Percentiles rank a stretch among this genome's conserved stretches.
Evolutionary conservation across 805 yeast species (phyloP).

Genomic region (Blastobotrys parvus): DNA sequence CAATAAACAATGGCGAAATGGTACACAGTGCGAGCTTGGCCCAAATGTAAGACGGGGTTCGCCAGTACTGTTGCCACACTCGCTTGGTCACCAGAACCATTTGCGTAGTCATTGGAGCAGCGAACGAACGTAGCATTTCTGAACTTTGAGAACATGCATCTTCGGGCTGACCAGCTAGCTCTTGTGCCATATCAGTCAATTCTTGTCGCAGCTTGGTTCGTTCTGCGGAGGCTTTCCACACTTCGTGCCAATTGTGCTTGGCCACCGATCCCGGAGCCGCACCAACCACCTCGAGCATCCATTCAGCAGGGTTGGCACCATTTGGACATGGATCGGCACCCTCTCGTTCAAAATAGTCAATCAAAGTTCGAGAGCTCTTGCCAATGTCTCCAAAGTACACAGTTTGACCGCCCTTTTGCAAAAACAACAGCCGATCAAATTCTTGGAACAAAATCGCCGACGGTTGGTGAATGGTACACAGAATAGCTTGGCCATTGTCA

Average conservation of each 20-base stretch:
- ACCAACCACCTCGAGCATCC: constrained; percentile 68
- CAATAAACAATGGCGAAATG: constrained; percentile 51
- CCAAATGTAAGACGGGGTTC: constrained; percentile 55
- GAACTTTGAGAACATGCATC: constrained; percentile 35
- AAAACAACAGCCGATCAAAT: constrained; percentile 66
- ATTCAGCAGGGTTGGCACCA: constrained; percentile 76
- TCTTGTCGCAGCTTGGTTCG: constrained; percentile 50
- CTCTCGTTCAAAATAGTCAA: constrained; percentile 54
- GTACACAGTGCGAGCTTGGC: constrained; percentile 47
- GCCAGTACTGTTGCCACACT: constrained; percentile 53
- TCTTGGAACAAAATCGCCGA: constrained; percentile 70
- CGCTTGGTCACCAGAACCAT: constrained; percentile 39
- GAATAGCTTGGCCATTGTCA: constrained; percentile 52
- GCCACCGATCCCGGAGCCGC: constrained; percentile 32
- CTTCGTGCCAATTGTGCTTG: constrained; percentile 40
- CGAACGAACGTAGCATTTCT: constrained; percentile 30
- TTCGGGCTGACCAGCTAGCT: constrained; percentile 34
- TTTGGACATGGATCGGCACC: constrained; percentile 63
- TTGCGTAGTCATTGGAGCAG: constrained; percentile 37
- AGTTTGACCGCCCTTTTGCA: constrained; percentile 64
- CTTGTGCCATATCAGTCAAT: constrained; percentile 50
- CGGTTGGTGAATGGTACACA: constrained; percentile 80
- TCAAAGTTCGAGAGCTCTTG: constrained; percentile 45
- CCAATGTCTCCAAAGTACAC: constrained; percentile 74
- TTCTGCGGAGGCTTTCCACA: constrained; percentile 68